Evolutionary conservation across 306 rosid species (phyloP).

Genomic region (Erythrophleum fordii): DNA sequence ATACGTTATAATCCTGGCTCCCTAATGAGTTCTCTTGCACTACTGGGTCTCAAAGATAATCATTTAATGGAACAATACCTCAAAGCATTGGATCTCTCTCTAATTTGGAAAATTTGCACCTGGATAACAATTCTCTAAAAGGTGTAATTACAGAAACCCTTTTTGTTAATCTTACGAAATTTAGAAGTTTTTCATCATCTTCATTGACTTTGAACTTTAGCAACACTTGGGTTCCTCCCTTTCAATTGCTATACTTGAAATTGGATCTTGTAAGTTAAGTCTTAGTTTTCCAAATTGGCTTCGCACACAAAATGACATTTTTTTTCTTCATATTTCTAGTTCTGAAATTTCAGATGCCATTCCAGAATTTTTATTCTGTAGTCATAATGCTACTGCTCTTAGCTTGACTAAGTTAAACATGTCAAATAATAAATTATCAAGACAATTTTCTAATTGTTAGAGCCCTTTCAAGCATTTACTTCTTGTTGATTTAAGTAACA

Average conservation of each 20-base stretch:
- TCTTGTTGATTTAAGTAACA: not conserved
- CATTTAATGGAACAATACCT: slow-evolving; percentile 5
- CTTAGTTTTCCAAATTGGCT: slow-evolving; percentile 32
- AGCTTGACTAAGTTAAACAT: not conserved
- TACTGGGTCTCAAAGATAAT: slow-evolving; percentile 5
- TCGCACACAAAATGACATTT: not conserved
- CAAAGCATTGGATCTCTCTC: not conserved
- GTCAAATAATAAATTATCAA: not conserved
- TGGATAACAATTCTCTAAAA: not conserved
- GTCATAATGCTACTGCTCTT: no score
- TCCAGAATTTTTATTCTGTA: not conserved
- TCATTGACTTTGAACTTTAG: not conserved
- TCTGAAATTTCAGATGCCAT: not conserved
- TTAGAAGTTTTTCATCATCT: rapidly evolving
- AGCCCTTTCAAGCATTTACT: not conserved
- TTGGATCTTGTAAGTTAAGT: not conserved
- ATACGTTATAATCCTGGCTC: slow-evolving; percentile 2
- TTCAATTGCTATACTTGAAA: not conserved
- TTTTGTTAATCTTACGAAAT: not conserved
- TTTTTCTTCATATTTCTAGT: not conserved
- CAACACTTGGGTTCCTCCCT: slow-evolving; percentile 34
- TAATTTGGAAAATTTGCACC: not conserved
- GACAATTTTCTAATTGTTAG: not conserved
- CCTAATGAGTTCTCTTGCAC: not conserved
- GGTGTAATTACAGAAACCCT: not conserved